These are phyloP conservation scores for Aspergillus tamarii DNA, from an alignment of 2,329 filamentous ascomycete species.

Conservation along the genomic window DNA sequence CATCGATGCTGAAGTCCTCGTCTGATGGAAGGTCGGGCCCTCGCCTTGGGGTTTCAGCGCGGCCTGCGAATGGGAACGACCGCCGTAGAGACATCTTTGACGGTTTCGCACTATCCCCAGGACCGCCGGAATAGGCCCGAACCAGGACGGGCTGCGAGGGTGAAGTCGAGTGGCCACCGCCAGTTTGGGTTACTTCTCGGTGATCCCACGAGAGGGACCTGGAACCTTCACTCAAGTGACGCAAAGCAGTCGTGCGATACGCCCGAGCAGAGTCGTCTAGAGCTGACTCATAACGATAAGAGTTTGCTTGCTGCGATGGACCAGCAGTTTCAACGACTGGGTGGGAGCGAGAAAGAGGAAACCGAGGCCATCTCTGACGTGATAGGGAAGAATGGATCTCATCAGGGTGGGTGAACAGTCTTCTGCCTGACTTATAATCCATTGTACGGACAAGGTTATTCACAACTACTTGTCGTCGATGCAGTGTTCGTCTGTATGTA, in stretches of 20 bases:
- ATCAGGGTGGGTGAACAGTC: conserved; percentile 30
- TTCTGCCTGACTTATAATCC: conserved; percentile 37
- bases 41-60: conserved; percentile 25
- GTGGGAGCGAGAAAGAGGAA: conserved; percentile 29
- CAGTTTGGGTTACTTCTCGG: conserved; percentile 26
- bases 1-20: conserved; percentile 59
- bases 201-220: conserved; percentile 31
- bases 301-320: conserved; percentile 27
- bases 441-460: conserved; percentile 24
- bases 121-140: conserved; percentile 45
- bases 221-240: conserved; percentile 36
- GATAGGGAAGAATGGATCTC: conserved; percentile 31
- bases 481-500: background rate
- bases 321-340: conserved; percentile 23
- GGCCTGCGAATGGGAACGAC: conserved; percentile 33
- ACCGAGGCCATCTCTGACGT: conserved; percentile 37
- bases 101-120: conserved; percentile 31
- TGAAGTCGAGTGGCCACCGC: conserved; percentile 31
- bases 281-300: conserved; percentile 29
- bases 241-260: conserved; percentile 35
- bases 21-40: conserved; percentile 48
- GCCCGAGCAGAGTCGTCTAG: conserved; percentile 36
- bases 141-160: conserved; percentile 49
- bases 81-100: conserved; percentile 38
- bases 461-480: background rate